phyloP scores from a whole-genome alignment of 2,329 filamentous ascomycete species.

The Davidsoniella australis region DNA sequence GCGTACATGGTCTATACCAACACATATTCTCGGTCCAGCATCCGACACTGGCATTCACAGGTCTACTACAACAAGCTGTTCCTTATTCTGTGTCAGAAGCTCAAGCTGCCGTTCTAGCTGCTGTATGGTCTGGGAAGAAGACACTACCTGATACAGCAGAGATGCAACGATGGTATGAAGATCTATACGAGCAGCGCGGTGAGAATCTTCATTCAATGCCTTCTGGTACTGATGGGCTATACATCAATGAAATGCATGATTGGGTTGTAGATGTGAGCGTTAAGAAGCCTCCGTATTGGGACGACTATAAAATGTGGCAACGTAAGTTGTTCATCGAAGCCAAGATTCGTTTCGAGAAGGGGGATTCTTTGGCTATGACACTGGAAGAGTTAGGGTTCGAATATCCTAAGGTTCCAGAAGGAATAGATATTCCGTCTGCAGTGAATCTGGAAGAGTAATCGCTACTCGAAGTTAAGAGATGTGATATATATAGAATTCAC shows the following conservation, averaged over 20 bases:
- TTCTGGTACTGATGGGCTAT: conserved; percentile 44
- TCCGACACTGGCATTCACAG: conserved; percentile 63
- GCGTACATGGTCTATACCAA: conserved; percentile 57
- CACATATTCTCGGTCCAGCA: conserved; percentile 62
- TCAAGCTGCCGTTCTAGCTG: conserved; percentile 60
- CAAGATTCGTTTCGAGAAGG: conserved; percentile 51
- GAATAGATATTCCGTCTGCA: conserved; percentile 11
- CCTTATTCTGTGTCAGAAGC: conserved; percentile 69
- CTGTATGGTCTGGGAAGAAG: conserved; percentile 59
- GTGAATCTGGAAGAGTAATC: background rate
- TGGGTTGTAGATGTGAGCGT: conserved; percentile 37
- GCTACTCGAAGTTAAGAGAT: too few species aligned
- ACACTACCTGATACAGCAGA: conserved; percentile 41
- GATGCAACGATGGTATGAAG: conserved; percentile 55
- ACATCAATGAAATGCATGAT: conserved; percentile 51
- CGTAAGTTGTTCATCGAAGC: conserved; percentile 50
- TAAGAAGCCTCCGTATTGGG: conserved; percentile 53
- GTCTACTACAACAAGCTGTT: conserved; percentile 67
- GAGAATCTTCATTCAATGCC: conserved; percentile 32
- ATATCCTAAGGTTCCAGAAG: conserved; percentile 22
- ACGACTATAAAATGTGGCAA: conserved; percentile 53
- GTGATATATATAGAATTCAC: too few species aligned
- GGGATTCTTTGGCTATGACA: conserved; percentile 45
- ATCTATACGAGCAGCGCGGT: conserved; percentile 32
- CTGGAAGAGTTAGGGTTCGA: conserved; percentile 57